A percentile compares a stretch with the other conserved stretches of the same genome.
These are phyloP conservation scores for Ustilago nuda DNA, from an alignment of 1,284 basidiomycete genomes.

Conservation along the genomic window DNA sequence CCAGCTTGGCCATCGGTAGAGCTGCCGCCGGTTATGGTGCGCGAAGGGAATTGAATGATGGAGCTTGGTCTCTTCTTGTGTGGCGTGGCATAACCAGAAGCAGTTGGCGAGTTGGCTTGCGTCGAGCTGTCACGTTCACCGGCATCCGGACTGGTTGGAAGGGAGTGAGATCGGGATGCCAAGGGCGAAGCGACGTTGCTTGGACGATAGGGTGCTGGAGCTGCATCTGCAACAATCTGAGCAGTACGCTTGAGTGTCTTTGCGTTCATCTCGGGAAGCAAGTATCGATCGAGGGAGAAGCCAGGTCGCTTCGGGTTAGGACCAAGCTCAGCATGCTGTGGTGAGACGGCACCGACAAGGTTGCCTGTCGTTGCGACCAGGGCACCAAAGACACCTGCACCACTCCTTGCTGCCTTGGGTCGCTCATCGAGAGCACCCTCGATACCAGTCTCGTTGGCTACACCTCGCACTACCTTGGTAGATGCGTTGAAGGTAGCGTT, in stretches of 20 bases:
- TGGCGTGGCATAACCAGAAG: constrained; percentile 41
- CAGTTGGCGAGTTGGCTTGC: constrained; percentile 39
- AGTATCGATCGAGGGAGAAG: constrained; percentile 76
- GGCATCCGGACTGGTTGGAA: constrained; percentile 36
- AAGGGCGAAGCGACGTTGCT: constrained; percentile 41
- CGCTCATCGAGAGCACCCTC: constrained; percentile 68
- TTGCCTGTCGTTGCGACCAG: constrained; percentile 80
- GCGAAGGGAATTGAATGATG: constrained; percentile 49
- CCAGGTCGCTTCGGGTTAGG: constrained; percentile 78
- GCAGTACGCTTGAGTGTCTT: constrained; percentile 67
- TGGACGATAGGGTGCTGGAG: constrained; percentile 46
- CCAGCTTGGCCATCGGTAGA: constrained; percentile 23
- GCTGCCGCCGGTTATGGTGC: constrained; percentile 46
- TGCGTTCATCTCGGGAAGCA: constrained; percentile 67
- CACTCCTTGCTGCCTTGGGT: constrained; percentile 74
- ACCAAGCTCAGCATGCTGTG: constrained; percentile 72
- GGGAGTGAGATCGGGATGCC: constrained; percentile 43
- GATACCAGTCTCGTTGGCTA: constrained; percentile 62
- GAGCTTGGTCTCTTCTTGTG: constrained; percentile 43
- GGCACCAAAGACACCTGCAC: constrained; percentile 79
- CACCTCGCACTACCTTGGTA: constrained; percentile 53
- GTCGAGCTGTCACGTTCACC: constrained; percentile 45
- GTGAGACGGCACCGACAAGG: constrained; percentile 68
- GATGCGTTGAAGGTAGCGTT: constrained; percentile 39
- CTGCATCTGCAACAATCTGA: constrained; percentile 66